phyloP scores from a whole-genome alignment of 2,329 filamentous ascomycete species.

The Pseudogymnoascus sp. region DNA sequence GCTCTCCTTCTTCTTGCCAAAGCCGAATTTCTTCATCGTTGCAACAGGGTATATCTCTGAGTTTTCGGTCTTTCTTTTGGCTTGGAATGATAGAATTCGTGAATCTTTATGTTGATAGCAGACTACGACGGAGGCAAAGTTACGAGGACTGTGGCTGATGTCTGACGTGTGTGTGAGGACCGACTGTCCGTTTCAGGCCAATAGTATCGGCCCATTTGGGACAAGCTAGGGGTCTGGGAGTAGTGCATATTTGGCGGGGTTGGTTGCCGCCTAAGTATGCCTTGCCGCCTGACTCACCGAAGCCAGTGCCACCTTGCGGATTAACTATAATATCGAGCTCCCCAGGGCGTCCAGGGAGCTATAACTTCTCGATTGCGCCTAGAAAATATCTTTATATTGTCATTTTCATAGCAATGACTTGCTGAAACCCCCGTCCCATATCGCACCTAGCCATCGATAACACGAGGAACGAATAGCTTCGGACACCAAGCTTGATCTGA shows the following conservation, averaged over 20 bases:
- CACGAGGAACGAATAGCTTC: constrained; percentile 40
- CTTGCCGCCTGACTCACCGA: constrained; percentile 2
- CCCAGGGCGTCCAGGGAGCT: background rate
- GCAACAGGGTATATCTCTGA: constrained; percentile 1
- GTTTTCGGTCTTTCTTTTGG: background rate
- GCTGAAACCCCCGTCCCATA: background rate
- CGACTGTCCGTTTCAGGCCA: background rate
- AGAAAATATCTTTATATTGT: constrained; percentile 1
- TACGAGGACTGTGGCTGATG: constrained; percentile 5
- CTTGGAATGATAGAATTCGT: background rate
- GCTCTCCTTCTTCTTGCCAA: constrained; percentile 43
- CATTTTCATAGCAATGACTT: background rate
- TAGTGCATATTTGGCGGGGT: constrained; percentile 7
- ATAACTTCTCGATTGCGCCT: background rate
- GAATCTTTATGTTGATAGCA: background rate
- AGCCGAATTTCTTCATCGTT: constrained; percentile 51
- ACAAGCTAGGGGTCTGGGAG: constrained; percentile 1
- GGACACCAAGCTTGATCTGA: constrained; percentile 30
- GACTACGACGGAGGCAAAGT: background rate
- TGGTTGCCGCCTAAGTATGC: background rate
- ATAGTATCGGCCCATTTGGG: background rate
- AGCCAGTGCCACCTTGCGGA: constrained; percentile 6
- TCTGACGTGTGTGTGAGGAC: constrained; percentile 6
- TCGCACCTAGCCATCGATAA: background rate
- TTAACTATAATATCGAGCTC: background rate